Base-by-base conservation (phyloP, 176 grass and related monocot species). In the Avena sativa region DNA sequence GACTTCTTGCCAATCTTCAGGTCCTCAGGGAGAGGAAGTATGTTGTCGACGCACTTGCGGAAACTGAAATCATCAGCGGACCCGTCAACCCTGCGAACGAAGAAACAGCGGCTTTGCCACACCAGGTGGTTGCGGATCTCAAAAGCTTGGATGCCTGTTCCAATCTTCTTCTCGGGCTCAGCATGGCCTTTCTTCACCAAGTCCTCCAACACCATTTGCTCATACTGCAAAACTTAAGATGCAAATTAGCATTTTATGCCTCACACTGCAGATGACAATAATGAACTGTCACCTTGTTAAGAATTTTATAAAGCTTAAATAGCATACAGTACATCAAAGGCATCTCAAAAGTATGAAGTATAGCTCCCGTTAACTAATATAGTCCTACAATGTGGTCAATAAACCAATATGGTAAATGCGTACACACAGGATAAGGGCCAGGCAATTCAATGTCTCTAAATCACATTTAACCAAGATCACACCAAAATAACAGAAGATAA, bases 31-130 rank as follows among this genome's bases (percentile, higher is more conserved):
- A 97, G 87, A 49, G 97, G 94, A 46, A 99, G 91, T 75, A 97
- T 93, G 19, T 79, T 89, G 79, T 99, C 89, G 0, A 99, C 92
- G 43, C 97, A 99, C 80, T 99, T 99, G 59, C 97, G 94, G 85
- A 99, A 99, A 89, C 97, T 99, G 74, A 99, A 99, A 49, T 99
- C 97, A 12, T 99, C 97, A 0, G 63, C 7, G 0, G 94, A 90
- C 15, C 94, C 94, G 55, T 99, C 97, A 19, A 89, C 83, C 12
- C 97, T 87, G 21, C 89, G 36, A 69, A 94, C 19, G 13, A 99
- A 99, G 92, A 99, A 99, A 65, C 97, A 99, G 13, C 87, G 71
- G 81, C 90, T 99, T 56, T 83, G 89, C 84, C 78, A 97, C 20
- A 90, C 86, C 0, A 92, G 94, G 72, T 97, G 97, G 73, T 83